Percentiles rank a stretch among this genome's conserved stretches.
Conservation (phyloP, 1,139 yeast species). For the Magnusiomyces clavatus region DNA sequence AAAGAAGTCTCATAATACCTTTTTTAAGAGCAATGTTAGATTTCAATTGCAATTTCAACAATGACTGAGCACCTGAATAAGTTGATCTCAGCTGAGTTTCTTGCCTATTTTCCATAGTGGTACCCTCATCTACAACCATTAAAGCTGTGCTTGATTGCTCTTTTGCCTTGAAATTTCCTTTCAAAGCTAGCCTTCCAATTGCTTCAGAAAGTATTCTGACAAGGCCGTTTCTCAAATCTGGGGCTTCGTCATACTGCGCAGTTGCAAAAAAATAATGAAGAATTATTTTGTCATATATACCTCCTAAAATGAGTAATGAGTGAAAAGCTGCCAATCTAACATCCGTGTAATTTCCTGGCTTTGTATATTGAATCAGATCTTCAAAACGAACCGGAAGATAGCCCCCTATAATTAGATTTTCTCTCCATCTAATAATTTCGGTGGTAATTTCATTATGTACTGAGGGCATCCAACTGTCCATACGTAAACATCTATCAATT, state of each 20-base stretch:
- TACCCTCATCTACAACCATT: conserved; percentile 17
- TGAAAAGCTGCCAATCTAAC: conserved; percentile 63
- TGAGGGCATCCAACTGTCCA: conserved; percentile 86
- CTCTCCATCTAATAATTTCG: conserved; percentile 51
- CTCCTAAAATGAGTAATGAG: conserved; percentile 68
- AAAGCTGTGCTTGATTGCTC: conserved; percentile 12
- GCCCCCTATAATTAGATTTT: conserved; percentile 53
- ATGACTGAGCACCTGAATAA: conserved; percentile 54
- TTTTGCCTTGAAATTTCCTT: conserved; percentile 36
- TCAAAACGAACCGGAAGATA: conserved; percentile 45
- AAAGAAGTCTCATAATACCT: conserved; percentile 65
- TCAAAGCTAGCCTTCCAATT: conserved; percentile 61
- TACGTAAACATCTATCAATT: conserved; percentile 62
- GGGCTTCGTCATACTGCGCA: conserved; percentile 49
- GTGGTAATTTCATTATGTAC: conserved; percentile 52
- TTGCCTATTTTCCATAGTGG: conserved; percentile 40
- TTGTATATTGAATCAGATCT: conserved; percentile 45
- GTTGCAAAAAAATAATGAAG: conserved; percentile 55
- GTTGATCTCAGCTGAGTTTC: conserved; percentile 39
- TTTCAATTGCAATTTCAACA: conserved; percentile 58
- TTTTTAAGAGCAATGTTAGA: conserved; percentile 53
- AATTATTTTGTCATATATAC: conserved; percentile 54
- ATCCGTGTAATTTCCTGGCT: conserved; percentile 41
- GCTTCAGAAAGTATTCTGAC: conserved; percentile 43
- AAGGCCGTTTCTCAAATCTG: conserved; percentile 45